Conservation (phyloP, 164 flowering plant species). For the Platanus orientalis region DNA sequence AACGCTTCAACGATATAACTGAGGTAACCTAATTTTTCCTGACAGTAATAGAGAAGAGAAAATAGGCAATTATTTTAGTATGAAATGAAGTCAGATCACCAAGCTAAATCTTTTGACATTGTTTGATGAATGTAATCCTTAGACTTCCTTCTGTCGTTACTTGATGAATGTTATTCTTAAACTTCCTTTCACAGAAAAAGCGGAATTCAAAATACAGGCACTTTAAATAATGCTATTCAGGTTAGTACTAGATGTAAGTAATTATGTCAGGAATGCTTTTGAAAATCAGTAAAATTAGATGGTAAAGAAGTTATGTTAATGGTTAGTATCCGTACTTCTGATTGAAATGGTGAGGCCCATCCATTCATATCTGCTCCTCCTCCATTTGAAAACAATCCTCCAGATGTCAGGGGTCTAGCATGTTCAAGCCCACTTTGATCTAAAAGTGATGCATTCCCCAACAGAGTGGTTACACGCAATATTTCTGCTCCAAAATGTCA, state of each 20-base stretch:
- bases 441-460: slow-evolving; percentile 99
- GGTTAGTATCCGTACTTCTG: slow-evolving; percentile 99
- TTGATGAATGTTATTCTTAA: slow-evolving; percentile 44
- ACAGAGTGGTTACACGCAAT: slow-evolving; percentile 99
- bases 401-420: slow-evolving; percentile 91
- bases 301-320: slow-evolving; percentile 83
- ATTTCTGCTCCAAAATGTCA: slow-evolving; percentile 99
- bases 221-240: slow-evolving; percentile 28
- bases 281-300: slow-evolving; percentile 57
- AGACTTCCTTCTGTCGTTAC: slow-evolving; percentile 18
- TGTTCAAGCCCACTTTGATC: slow-evolving; percentile 99
- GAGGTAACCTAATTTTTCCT: neutral
- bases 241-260: slow-evolving; percentile 49
- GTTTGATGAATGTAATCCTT: neutral
- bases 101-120: too few relatives aligned
- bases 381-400: slow-evolving; percentile 95
- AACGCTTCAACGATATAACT: neutral
- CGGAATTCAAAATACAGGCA: slow-evolving; percentile 25
- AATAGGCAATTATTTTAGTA: slow-evolving; percentile 4
- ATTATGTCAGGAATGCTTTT: slow-evolving; percentile 49
- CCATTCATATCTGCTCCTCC: slow-evolving; percentile 81
- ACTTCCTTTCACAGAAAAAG: slow-evolving; percentile 34
- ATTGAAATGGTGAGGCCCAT: slow-evolving; percentile 92
- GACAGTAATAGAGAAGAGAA: neutral
- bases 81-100: slow-evolving; percentile 1